These are phyloP conservation scores for Metarhizium humberi DNA, from an alignment of 2,329 filamentous ascomycete genomes.

Conservation along the genomic window DNA sequence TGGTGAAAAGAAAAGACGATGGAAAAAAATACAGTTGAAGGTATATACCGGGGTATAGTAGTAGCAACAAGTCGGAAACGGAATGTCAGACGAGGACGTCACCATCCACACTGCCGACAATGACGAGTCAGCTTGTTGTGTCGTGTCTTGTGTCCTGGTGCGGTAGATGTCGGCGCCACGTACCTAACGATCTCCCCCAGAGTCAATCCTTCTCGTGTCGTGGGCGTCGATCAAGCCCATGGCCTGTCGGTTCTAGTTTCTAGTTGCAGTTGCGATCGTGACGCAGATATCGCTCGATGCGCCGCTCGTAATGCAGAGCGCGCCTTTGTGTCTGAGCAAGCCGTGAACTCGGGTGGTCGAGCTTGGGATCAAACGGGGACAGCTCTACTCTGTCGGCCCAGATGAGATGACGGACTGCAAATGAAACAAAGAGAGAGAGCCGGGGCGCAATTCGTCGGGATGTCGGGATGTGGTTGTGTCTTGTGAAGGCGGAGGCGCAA, in stretches of 20 bases:
- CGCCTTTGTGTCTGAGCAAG: background rate
- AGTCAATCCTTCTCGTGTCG: slow-evolving; percentile 20
- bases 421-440: background rate
- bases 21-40: background rate
- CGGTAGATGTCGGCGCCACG: slow-evolving; percentile 3
- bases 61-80: background rate
- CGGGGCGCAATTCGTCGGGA: background rate
- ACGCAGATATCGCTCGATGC: background rate
- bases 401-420: background rate
- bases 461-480: background rate
- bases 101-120: background rate
- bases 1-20: background rate
- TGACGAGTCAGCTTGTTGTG: background rate
- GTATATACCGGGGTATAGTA: background rate
- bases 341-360: background rate
- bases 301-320: background rate
- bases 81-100: background rate
- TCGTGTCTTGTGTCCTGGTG: background rate
- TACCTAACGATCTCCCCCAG: slow-evolving; percentile 20
- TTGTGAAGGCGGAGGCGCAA: background rate
- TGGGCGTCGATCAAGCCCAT: slow-evolving; percentile 23
- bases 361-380: background rate
- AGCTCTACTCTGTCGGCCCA: too few relatives aligned
- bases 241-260: slow-evolving; percentile 15
- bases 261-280: background rate